Evolutionary conservation across 805 yeast species (phyloP), one percentile per base, ranked within the genome.

Genomic region (Saturnispora besseyi): DNA sequence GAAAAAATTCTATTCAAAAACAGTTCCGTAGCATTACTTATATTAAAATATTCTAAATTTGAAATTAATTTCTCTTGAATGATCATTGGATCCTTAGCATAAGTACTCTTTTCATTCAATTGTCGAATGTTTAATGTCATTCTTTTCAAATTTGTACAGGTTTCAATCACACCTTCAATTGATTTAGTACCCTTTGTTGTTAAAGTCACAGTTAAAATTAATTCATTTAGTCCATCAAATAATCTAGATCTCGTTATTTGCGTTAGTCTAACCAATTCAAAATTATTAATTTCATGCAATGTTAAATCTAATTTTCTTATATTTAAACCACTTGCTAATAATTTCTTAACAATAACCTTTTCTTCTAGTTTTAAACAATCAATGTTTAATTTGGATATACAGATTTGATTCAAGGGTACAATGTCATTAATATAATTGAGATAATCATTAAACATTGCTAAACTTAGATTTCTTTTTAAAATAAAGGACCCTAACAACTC

Each of bases 401-500:
- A 21, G 6, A 54, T 18, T 18, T 43, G 40, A 22, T 50, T 22
- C 30, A 52, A 26, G 28, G 48, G 46, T 15, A 41, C 42, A 31
- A 36, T 48, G 22, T 54, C 51, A 15, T 52, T 53, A 40, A 54
- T 40, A 15, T 49, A 42, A 33, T 48, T 45, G n/a, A 52, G 33
- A 44, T 38, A 52, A 10, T 37, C 15, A 30, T 34, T 31, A 31
- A 48, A 48, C 26, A 29, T 34, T 6, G 30, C 12, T 13, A 41
- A 41, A n/a, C 51, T 53, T 18, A 50, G 18, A 15, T 24, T 15
- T 15, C 26, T 31, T 8, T 45, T 40, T 30, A 48, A 40, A 5
- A 26, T 38, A 45, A 45, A 49, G 13, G 46, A 49, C 5, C 50
- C 48, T 21, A 52, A 38, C 13, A 52, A 45, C 10, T 42, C 31